These are phyloP conservation scores for Hypocreales sp. DNA, from an alignment of 2,329 filamentous ascomycete species.

Conservation along the genomic window DNA sequence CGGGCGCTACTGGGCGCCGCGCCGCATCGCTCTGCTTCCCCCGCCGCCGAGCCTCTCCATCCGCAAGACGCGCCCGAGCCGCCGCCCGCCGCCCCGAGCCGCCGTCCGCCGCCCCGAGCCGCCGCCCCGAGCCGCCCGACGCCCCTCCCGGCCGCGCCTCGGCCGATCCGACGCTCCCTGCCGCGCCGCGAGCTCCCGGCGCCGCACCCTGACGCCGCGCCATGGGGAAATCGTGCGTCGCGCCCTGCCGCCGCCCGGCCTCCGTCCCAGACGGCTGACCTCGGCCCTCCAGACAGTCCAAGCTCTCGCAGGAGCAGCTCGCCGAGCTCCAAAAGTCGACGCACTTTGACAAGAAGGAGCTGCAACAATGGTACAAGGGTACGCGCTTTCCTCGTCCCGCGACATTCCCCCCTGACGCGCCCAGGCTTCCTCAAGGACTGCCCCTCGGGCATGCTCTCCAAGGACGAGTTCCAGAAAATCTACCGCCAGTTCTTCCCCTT, in stretches of 20 bases:
- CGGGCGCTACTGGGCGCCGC: no score
- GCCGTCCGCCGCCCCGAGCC: no score
- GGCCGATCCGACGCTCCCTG: no score
- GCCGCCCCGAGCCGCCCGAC: no score
- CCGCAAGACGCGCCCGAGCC: no score
- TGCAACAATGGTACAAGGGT: slow-evolving; percentile 99
- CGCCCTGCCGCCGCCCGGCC: background rate
- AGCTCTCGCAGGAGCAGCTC: slow-evolving; percentile 93
- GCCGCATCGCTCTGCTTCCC: no score
- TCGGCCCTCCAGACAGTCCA: slow-evolving; percentile 62
- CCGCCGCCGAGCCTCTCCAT: no score
- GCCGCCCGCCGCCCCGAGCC: no score
- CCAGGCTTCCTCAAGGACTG: slow-evolving; percentile 96
- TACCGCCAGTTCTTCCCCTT: slow-evolving; percentile 99
- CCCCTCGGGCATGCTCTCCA: slow-evolving; percentile 89
- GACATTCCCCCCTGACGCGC: background rate
- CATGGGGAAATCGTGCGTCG: slow-evolving; percentile 5
- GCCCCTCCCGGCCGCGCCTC: no score
- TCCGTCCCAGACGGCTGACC: no score
- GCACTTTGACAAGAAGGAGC: slow-evolving; percentile 98
- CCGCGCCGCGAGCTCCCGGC: no score
- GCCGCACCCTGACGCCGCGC: background rate
- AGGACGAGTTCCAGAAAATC: slow-evolving; percentile 98
- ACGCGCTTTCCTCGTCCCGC: background rate
- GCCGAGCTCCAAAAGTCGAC: slow-evolving; percentile 90